Conservation (phyloP, 148 eudicot species). For the Nepenthes gracilis region DNA sequence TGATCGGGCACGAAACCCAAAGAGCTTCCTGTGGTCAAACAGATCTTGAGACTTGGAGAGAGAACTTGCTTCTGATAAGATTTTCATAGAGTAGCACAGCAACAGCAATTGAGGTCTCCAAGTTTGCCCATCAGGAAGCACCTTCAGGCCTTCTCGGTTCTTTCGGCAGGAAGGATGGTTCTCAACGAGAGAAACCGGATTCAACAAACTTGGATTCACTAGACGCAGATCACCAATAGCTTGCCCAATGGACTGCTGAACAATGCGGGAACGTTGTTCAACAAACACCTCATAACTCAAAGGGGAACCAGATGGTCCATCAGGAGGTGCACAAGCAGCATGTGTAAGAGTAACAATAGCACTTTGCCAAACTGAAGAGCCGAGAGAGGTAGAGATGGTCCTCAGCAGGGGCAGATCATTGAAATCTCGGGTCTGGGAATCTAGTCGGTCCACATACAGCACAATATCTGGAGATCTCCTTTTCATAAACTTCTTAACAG, state of each 20-base stretch:
- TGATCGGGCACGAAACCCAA: constrained; percentile 70
- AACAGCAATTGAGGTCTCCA: constrained; percentile 88
- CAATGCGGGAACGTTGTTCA: constrained; percentile 76
- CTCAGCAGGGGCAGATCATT: constrained; percentile 72
- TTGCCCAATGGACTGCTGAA: constrained; percentile 90
- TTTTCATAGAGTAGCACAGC: constrained; percentile 80
- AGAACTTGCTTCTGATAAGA: constrained; percentile 64
- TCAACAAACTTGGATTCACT: constrained; percentile 85
- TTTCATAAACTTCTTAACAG: constrained; percentile 63
- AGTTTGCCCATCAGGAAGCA: constrained; percentile 90
- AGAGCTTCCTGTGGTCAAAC: constrained; percentile 69
- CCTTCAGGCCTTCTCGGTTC: constrained; percentile 86
- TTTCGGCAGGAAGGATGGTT: constrained; percentile 83
- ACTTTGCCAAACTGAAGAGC: constrained; percentile 70
- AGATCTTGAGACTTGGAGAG: constrained; percentile 66
- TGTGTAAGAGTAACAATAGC: constrained; percentile 86
- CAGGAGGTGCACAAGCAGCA: constrained; percentile 93
- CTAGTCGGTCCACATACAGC: constrained; percentile 83
- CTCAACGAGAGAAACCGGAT: constrained; percentile 86
- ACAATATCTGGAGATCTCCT: constrained; percentile 68
- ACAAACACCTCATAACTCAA: constrained; percentile 84
- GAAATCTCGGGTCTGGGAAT: constrained; percentile 78
- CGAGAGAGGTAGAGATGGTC: constrained; percentile 64
- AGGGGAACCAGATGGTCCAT: constrained; percentile 86
- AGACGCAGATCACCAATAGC: constrained; percentile 86